Percentiles rank a stretch among this genome's conserved stretches.
These are phyloP conservation scores for Wilcoxina mikolae DNA, from an alignment of 495 filamentous ascomycete genomes.

Conservation along the genomic window DNA sequence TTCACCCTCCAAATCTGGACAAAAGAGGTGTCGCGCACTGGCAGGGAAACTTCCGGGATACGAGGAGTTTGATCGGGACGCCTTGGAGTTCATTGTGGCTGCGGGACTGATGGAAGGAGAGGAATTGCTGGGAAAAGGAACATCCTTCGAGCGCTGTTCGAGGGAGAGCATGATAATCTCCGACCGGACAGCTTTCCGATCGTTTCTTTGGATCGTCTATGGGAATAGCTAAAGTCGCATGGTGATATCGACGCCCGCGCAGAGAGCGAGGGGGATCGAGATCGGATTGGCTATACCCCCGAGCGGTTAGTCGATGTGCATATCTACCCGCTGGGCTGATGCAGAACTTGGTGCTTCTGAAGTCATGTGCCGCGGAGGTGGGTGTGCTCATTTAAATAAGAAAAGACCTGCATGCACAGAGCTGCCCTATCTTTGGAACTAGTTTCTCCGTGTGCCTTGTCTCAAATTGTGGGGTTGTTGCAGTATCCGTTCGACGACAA, in stretches of 20 bases:
- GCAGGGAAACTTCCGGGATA: conserved; percentile 14
- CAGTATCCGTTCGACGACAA: not conserved
- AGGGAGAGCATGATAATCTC: conserved; percentile 1
- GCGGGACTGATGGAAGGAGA: too few relatives aligned
- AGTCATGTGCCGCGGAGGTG: conserved; percentile 26
- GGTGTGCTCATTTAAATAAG: conserved; percentile 22
- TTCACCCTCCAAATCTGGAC: conserved; percentile 12
- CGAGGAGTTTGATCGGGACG: not conserved
- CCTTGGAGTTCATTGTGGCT: not conserved
- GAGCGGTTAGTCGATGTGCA: conserved; percentile 21
- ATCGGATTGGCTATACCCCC: not conserved
- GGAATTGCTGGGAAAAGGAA: conserved; percentile 16
- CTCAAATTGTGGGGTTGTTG: conserved; percentile 2
- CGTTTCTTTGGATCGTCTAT: conserved; percentile 3
- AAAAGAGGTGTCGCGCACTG: conserved; percentile 27
- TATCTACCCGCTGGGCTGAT: conserved; percentile 28
- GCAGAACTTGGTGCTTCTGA: conserved; percentile 23
- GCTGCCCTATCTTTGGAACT: conserved; percentile 25
- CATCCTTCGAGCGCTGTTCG: conserved; percentile 19
- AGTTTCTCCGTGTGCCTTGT: conserved; percentile 6
- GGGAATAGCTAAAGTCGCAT: not conserved
- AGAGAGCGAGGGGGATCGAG: not conserved
- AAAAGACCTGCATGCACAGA: conserved; percentile 11
- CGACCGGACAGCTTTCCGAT: conserved; percentile 7
- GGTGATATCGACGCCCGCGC: not conserved